Conservation (phyloP, 495 filamentous ascomycete genomes). For the Cladorrhinum samala region DNA sequence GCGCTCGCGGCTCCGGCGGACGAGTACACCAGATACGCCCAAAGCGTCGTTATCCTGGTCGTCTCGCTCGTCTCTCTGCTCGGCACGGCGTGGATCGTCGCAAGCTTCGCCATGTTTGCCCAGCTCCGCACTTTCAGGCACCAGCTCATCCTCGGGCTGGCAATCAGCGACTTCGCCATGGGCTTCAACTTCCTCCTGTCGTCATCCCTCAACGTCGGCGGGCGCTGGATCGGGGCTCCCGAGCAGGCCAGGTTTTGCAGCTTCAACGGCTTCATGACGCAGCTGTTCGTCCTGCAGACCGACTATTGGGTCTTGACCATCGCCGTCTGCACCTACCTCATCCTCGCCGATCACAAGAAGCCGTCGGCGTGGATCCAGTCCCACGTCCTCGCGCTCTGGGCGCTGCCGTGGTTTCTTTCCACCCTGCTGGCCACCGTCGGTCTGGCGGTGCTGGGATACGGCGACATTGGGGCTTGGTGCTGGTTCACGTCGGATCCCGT, state of each 20-base stretch:
- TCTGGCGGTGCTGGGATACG: constrained; percentile 32
- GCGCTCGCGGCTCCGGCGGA: constrained; percentile 32
- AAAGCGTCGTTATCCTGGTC: constrained; percentile 32
- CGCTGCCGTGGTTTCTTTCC: constrained; percentile 34
- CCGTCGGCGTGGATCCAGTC: constrained; percentile 34
- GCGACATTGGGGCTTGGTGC: constrained; percentile 39
- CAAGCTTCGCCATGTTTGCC: constrained; percentile 33
- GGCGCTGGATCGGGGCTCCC: constrained; percentile 28
- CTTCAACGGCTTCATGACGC: constrained; percentile 42
- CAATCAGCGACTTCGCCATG: constrained; percentile 39
- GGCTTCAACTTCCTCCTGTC: constrained; percentile 38
- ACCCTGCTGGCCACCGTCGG: constrained; percentile 32
- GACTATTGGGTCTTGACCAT: constrained; percentile 43
- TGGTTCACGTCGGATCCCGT: constrained; percentile 38
- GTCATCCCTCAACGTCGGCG: constrained; percentile 30
- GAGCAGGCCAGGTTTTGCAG: constrained; percentile 32
- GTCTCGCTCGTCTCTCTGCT: constrained; percentile 31
- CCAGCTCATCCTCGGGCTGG: constrained; percentile 41
- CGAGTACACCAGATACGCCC: constrained; percentile 17
- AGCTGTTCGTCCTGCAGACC: constrained; percentile 42
- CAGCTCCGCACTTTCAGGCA: constrained; percentile 35
- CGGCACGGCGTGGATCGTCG: constrained; percentile 38
- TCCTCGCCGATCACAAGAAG: constrained; percentile 34
- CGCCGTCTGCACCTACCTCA: constrained; percentile 37
- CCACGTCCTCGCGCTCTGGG: constrained; percentile 29